Conservation (phyloP, 129 eudicot species). For the Solidago caesia region DNA sequence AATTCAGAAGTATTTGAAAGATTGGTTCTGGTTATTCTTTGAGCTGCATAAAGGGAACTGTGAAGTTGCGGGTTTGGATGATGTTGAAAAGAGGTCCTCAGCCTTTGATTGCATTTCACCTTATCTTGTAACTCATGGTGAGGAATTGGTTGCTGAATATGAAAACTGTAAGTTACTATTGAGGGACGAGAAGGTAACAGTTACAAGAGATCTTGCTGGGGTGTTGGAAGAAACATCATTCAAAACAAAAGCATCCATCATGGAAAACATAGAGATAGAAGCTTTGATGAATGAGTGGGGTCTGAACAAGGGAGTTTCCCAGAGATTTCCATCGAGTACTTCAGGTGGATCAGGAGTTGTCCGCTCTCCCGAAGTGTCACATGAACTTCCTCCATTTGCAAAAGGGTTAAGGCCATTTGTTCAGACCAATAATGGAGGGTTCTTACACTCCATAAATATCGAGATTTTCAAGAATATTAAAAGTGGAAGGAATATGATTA, state of each 20-base stretch:
- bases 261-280: slow-evolving; percentile 77
- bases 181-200: no score
- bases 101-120: no score
- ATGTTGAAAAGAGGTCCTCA: no score
- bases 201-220: no score
- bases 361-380: slow-evolving; percentile 48
- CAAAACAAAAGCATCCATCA: slow-evolving; percentile 49
- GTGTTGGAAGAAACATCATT: no score
- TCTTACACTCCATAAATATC: slow-evolving; percentile 77
- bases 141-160: no score
- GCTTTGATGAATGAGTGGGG: slow-evolving; percentile 89
- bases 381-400: slow-evolving; percentile 63
- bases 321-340: slow-evolving; percentile 47
- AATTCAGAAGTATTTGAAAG: no score
- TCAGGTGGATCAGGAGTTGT: slow-evolving; percentile 52
- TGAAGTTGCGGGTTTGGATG: no score
- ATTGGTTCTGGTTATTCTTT: no score
- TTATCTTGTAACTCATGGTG: no score
- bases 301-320: slow-evolving; percentile 55
- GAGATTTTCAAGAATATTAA: slow-evolving; percentile 58
- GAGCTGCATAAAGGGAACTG: no score
- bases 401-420: slow-evolving; percentile 77
- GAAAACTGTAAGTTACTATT: no score
- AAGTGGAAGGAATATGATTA: slow-evolving; percentile 65
- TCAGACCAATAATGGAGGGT: slow-evolving; percentile 77